A percentile compares a stretch with the other conserved stretches of the same genome.
These are phyloP conservation scores for Paxillus ammoniavirescens DNA, from an alignment of 768 basidiomycete genomes.

Conservation along the genomic window DNA sequence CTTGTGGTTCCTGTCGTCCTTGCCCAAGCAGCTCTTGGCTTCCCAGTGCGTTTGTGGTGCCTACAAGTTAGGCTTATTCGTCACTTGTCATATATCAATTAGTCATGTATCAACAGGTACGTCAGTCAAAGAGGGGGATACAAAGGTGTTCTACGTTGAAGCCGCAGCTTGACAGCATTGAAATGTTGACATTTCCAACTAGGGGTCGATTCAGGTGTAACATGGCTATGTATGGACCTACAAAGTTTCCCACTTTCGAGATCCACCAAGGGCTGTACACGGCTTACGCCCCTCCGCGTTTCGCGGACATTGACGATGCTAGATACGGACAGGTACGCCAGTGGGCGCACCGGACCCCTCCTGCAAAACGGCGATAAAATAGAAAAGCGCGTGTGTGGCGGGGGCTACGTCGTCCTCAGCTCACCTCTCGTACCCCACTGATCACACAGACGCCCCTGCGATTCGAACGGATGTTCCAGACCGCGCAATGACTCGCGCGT, in stretches of 20 bases:
- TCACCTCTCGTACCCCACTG: not conserved
- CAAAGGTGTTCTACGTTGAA: too few relatives aligned
- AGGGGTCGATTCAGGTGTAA: slow-evolving; percentile 5
- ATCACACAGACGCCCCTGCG: slow-evolving; percentile 36
- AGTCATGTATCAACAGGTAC: too few relatives aligned
- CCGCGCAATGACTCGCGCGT: slow-evolving; percentile 65
- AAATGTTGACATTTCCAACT: too few relatives aligned
- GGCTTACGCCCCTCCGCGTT: slow-evolving; percentile 17
- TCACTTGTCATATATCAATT: slow-evolving; percentile 6
- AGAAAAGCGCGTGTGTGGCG: slow-evolving; percentile 30
- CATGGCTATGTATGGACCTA: slow-evolving; percentile 19
- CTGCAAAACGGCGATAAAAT: slow-evolving; percentile 28
- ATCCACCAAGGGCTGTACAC: slow-evolving; percentile 24
- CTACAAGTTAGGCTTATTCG: slow-evolving; percentile 3
- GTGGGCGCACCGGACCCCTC: slow-evolving; percentile 7
- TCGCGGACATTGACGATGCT: slow-evolving; percentile 18
- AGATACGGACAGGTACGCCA: slow-evolving; percentile 14
- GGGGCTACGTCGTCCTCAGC: slow-evolving; percentile 18
- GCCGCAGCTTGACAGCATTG: too few relatives aligned
- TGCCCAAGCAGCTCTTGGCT: slow-evolving; percentile 9
- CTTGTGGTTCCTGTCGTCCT: slow-evolving; percentile 11
- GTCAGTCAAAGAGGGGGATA: too few relatives aligned
- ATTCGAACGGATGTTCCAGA: slow-evolving; percentile 47
- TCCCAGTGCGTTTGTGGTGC: slow-evolving; percentile 2
- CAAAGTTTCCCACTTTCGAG: slow-evolving; percentile 16